Evolutionary conservation across 129 eudicot species (phyloP).

Genomic region (Scalesia atractyloides): DNA sequence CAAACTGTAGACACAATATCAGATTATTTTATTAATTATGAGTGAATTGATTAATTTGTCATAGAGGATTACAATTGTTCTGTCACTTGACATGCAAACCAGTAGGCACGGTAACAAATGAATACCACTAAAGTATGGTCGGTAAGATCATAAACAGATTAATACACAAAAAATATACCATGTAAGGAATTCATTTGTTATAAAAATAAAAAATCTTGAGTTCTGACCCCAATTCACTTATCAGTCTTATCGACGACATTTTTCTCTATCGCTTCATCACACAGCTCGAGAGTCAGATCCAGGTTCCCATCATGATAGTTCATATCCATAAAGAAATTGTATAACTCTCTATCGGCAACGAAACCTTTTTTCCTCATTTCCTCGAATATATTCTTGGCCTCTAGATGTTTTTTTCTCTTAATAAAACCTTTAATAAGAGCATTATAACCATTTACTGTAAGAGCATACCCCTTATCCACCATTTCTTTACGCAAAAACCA

Average conservation of each 20-base stretch:
- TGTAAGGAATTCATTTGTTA: conserved; percentile 2
- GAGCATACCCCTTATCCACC: conserved; percentile 63
- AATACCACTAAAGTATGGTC: neutral
- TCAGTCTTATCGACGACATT: conserved; percentile 42
- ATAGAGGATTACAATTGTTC: neutral
- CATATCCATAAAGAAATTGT: conserved; percentile 59
- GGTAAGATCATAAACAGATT: neutral
- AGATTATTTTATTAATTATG: no score
- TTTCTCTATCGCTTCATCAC: conserved; percentile 79
- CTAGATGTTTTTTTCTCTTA: conserved; percentile 66
- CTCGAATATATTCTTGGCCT: conserved; percentile 74
- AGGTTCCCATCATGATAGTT: conserved; percentile 73
- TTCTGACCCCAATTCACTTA: conserved; percentile 29
- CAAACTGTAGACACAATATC: no score
- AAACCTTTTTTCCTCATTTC: conserved; percentile 81
- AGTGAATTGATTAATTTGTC: neutral
- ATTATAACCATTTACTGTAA: conserved; percentile 58
- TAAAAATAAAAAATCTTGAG: conserved; percentile 20
- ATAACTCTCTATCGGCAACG: conserved; percentile 56
- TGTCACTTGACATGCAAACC: neutral
- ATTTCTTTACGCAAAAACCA: conserved; percentile 83
- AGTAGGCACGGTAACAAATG: neutral
- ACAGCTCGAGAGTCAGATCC: conserved; percentile 71
- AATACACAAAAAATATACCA: neutral
- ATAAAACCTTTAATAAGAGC: conserved; percentile 81